Evolutionary conservation across 139 green algal genomes (phyloP), one percentile per base, ranked within the genome.

Genomic region (Raphidocelis subcapitata): DNA sequence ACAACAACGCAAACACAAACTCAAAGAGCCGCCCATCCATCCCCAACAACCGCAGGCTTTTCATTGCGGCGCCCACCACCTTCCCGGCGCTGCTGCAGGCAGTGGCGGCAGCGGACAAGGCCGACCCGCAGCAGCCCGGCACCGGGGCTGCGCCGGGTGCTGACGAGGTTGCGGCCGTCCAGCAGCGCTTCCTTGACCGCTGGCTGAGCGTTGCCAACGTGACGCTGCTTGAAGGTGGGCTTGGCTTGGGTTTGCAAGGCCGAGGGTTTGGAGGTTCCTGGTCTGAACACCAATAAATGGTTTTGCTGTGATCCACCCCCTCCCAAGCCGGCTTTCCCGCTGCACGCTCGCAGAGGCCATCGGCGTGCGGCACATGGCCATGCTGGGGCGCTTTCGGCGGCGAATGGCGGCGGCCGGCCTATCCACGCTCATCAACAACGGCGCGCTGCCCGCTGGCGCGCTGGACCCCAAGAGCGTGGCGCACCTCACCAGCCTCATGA

Each of bases 291-390:
- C n/a, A n/a, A n/a, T n/a, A n/a, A n/a, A n/a, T n/a, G n/a, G n/a
- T n/a, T n/a, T n/a, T n/a, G n/a, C n/a, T n/a, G n/a, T n/a, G n/a
- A n/a, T n/a, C n/a, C n/a, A n/a, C n/a, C n/a, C n/a, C n/a, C n/a
- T n/a, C n/a, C n/a, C n/a, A n/a, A n/a, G n/a, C n/a, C n/a, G n/a
- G n/a, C n/a, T n/a, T n/a, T n/a, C n/a, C n/a, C n/a, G n/a, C n/a
- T n/a, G n/a, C n/a, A n/a, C n/a, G n/a, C n/a, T n/a, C n/a, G 41
- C 41, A 49, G 41, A 49, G 41, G 41, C 12, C 8, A 49, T 49
- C 12, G 72, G 77, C 20, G 77, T 84, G 4, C 77, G 81, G 65
- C 83, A 82, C 36, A 88, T 88, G 83, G 81, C 79, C 29, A 85
- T 88, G 83, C 66, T 88, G 18, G 83, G 83, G 24, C 76, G 79